These are phyloP conservation scores for Ascobolus immersus DNA, from an alignment of 495 filamentous ascomycete genomes.

Conservation along the genomic window DNA sequence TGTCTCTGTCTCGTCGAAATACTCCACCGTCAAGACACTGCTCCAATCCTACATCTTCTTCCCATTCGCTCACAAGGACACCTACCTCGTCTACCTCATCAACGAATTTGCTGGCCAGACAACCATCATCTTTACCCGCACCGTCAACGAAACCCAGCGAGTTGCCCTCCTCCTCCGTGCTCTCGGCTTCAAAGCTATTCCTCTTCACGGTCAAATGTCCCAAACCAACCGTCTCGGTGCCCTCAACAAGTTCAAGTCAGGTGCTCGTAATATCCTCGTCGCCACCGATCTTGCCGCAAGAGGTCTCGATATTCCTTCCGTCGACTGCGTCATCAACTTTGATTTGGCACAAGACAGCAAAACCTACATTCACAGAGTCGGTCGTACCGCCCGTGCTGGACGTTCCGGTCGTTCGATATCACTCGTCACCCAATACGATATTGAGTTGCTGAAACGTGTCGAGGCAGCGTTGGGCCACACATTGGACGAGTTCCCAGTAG, in stretches of 20 bases:
- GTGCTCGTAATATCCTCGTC: constrained; percentile 59
- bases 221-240: constrained; percentile 65
- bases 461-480: constrained; percentile 59
- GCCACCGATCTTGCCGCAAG: constrained; percentile 87
- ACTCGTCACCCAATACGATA: constrained; percentile 73
- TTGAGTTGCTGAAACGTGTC: constrained; percentile 66
- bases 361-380: constrained; percentile 87
- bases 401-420: constrained; percentile 60
- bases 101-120: constrained; percentile 66
- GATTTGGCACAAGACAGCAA: constrained; percentile 43
- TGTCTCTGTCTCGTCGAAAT: constrained; percentile 52
- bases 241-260: constrained; percentile 60
- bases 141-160: constrained; percentile 70
- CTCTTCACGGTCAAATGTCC: constrained; percentile 69
- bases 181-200: constrained; percentile 65
- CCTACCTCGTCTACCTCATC: constrained; percentile 63
- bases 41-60: constrained; percentile 63
- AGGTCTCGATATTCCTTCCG: constrained; percentile 80
- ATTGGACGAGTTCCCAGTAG: constrained; percentile 36
- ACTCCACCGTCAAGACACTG: constrained; percentile 69
- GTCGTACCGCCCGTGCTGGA: constrained; percentile 75
- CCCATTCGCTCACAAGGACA: constrained; percentile 72
- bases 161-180: constrained; percentile 55
- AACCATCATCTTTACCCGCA: constrained; percentile 76
- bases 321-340: constrained; percentile 71